Conservation (phyloP, 2,329 filamentous ascomycete species). For the Aureobasidium pullulans region DNA sequence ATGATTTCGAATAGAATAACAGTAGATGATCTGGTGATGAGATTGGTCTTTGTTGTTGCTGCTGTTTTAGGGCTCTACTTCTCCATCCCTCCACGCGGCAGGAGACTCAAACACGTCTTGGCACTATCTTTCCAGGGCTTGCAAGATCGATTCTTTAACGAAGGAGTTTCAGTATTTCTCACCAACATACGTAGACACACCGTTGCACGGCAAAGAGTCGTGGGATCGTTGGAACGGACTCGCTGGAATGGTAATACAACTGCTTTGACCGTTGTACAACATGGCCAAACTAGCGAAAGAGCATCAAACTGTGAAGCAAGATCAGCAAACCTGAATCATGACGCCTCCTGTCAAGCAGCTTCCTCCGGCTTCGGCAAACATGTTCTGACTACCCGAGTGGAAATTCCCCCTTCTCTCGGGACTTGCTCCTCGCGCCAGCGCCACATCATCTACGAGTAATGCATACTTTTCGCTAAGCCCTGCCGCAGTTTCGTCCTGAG, state of each 20-base stretch:
- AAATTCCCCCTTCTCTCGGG: background rate
- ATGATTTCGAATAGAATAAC: constrained; percentile 1
- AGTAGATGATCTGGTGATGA: background rate
- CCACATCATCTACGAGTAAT: background rate
- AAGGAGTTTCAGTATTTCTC: background rate
- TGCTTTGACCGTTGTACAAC: background rate
- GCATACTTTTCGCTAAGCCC: background rate
- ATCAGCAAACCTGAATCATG: constrained; percentile 9
- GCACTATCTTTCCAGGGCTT: background rate
- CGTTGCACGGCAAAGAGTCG: background rate
- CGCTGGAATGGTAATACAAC: background rate
- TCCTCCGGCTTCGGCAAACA: background rate
- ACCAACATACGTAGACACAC: background rate
- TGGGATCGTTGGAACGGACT: background rate
- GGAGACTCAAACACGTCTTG: constrained; percentile 5
- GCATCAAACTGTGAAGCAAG: constrained; percentile 2
- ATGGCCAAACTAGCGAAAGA: background rate
- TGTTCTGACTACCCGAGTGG: constrained; percentile 1
- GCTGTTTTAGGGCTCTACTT: background rate
- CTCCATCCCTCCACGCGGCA: constrained; percentile 5
- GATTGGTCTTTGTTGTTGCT: background rate
- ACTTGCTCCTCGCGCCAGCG: background rate
- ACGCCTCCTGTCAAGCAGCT: constrained; percentile 5
- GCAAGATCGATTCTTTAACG: background rate
- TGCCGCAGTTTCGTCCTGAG: constrained; percentile 3